phyloP scores from a whole-genome alignment of 108 stramenopile species.

The Stephanodiscus minutulus region DNA sequence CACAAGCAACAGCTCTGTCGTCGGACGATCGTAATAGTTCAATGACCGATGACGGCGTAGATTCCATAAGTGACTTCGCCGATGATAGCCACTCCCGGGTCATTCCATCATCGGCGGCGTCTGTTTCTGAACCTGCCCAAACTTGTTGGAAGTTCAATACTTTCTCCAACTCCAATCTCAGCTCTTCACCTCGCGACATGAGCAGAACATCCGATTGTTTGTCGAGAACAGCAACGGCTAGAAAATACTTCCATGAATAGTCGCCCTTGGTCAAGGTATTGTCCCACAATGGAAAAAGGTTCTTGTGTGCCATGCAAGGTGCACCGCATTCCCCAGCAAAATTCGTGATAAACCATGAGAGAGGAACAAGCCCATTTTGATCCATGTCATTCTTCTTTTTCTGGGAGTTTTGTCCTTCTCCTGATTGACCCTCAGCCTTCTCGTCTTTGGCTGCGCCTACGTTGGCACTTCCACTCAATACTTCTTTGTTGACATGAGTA shows the following conservation, averaged over 20 bases:
- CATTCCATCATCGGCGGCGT: constrained; percentile 38
- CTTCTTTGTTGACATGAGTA: constrained; percentile 9
- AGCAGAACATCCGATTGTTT: constrained; percentile 65
- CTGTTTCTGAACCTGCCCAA: constrained; percentile 35
- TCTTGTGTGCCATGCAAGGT: constrained; percentile 49
- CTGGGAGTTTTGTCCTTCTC: neutral
- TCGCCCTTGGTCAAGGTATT: constrained; percentile 60
- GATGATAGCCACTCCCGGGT: constrained; percentile 61
- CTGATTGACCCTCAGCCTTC: constrained; percentile 7
- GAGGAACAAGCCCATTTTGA: constrained; percentile 34
- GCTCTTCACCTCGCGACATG: constrained; percentile 70
- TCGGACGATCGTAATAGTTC: constrained; percentile 58
- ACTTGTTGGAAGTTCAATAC: constrained; percentile 53
- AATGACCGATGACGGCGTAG: constrained; percentile 70
- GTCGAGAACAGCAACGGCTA: constrained; percentile 75
- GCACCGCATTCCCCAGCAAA: constrained; percentile 70
- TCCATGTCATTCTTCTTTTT: constrained; percentile 18
- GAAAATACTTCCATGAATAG: constrained; percentile 72
- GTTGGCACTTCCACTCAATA: neutral
- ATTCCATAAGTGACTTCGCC: constrained; percentile 57
- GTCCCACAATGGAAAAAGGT: constrained; percentile 66
- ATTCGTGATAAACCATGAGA: constrained; percentile 70
- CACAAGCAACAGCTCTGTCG: constrained; percentile 65
- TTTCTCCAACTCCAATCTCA: constrained; percentile 55
- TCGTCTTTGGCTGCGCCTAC: constrained; percentile 11